Conservation (phyloP, 768 basidiomycete genomes). For the Phylloporus arenicola region DNA sequence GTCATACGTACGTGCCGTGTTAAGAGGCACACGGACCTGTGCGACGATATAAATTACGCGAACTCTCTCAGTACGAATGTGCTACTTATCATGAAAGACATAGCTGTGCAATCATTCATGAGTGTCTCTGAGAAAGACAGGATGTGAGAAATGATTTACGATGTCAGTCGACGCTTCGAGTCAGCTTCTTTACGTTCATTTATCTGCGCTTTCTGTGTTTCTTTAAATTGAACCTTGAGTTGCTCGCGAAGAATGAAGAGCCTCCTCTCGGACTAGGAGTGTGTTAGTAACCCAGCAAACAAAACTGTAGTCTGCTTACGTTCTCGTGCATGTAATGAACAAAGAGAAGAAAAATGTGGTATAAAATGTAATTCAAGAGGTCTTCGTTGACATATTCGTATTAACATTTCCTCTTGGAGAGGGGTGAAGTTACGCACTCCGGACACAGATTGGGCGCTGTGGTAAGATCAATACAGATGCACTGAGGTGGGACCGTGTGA, state of each 20-base stretch:
- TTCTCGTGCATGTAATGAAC: slow-evolving; percentile 64
- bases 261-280: slow-evolving; percentile 45
- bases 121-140: slow-evolving; percentile 1
- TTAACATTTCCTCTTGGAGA: slow-evolving; percentile 3
- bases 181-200: slow-evolving; percentile 73
- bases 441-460: slow-evolving; percentile 31
- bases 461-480: slow-evolving; percentile 35
- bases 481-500: slow-evolving; percentile 19
- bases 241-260: slow-evolving; percentile 67
- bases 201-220: slow-evolving; percentile 69
- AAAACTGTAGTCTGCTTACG: slow-evolving; percentile 29
- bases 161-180: slow-evolving; percentile 75
- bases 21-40: slow-evolving; percentile 78
- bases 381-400: slow-evolving; percentile 30
- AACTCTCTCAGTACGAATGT: slow-evolving; percentile 2
- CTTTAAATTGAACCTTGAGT: slow-evolving; percentile 66
- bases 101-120: slow-evolving; percentile 39
- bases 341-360: slow-evolving; percentile 76
- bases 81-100: slow-evolving; percentile 69
- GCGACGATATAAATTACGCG: slow-evolving; percentile 12
- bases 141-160: slow-evolving; percentile 45
- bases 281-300: slow-evolving; percentile 1
- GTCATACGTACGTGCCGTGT: slow-evolving; percentile 52
- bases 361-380: slow-evolving; percentile 69
- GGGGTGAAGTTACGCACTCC: slow-evolving; percentile 29